Evolutionary conservation across 345 rosid genomes (phyloP).

Genomic region (Barbarea vulgaris): DNA sequence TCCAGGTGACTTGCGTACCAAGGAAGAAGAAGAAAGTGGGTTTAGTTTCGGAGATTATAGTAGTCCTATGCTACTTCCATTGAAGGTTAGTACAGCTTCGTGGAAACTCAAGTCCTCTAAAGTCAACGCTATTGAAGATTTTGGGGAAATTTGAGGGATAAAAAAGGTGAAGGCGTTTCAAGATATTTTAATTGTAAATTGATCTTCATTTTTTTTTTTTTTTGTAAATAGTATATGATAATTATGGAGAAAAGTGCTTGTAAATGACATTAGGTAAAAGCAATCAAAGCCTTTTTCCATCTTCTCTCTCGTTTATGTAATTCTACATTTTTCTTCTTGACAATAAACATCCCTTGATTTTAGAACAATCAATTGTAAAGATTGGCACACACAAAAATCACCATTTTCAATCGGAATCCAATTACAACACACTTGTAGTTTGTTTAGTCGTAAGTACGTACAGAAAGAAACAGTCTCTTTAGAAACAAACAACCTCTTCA

Average conservation of each 20-base stretch:
- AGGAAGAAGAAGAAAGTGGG: constrained; percentile 53
- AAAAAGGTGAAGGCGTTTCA: constrained; percentile 41
- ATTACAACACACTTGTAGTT: too few relatives aligned
- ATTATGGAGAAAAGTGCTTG: constrained; percentile 42
- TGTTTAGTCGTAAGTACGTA: background rate
- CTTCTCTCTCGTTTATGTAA: background rate
- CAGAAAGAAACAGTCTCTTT: background rate
- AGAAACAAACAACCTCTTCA: background rate
- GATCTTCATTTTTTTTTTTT: constrained; percentile 30
- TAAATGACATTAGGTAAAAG: constrained; percentile 18
- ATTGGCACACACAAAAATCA: too few relatives aligned
- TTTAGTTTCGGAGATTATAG: constrained; percentile 26
- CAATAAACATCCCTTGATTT: too few relatives aligned
- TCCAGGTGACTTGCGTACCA: constrained; percentile 68
- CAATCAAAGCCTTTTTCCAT: constrained; percentile 45
- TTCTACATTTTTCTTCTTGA: background rate
- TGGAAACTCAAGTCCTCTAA: constrained; percentile 56
- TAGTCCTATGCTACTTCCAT: constrained; percentile 45
- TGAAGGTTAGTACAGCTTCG: constrained; percentile 48
- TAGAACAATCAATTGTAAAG: too few relatives aligned
- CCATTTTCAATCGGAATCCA: too few relatives aligned
- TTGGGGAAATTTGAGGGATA: constrained; percentile 40
- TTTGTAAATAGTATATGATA: constrained; percentile 30
- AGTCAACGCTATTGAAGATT: constrained; percentile 63
- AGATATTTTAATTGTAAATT: constrained; percentile 36